phyloP scores from a whole-genome alignment of 305 asterid genomes.

The Plantago coronopus region DNA sequence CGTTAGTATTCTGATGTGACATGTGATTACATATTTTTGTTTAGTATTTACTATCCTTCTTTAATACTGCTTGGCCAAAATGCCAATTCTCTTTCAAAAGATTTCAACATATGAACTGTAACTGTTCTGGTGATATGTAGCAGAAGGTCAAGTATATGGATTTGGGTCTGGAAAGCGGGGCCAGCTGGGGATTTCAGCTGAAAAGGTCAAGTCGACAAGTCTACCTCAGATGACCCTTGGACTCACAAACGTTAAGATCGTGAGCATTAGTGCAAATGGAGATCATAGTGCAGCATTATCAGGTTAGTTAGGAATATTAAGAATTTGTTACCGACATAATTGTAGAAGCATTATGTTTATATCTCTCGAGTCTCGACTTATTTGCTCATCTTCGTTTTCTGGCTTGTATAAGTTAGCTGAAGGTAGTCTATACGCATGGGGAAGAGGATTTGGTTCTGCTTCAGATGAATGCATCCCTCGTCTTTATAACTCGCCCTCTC shows the following conservation, averaged over 20 bases:
- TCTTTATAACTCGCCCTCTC: constrained; percentile 24
- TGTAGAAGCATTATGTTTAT: constrained; percentile 9
- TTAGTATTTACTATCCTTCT: too few species aligned
- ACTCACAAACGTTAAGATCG: constrained; percentile 36
- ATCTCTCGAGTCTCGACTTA: constrained; percentile 3
- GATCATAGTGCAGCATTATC: constrained; percentile 93
- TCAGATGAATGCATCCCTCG: constrained; percentile 45
- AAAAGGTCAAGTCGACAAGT: constrained; percentile 45
- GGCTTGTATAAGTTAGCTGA: constrained; percentile 36
- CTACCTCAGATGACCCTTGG: constrained; percentile 64
- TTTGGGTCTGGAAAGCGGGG: constrained; percentile 92
- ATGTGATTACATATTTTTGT: too few species aligned
- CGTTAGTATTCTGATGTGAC: not conserved
- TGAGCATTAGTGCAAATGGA: constrained; percentile 57
- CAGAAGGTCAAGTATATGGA: constrained; percentile 52
- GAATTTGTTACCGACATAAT: not conserved
- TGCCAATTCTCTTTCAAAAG: not conserved
- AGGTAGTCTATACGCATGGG: constrained; percentile 72
- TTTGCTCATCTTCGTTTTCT: constrained; percentile 4
- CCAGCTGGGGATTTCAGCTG: constrained; percentile 66
- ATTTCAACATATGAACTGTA: not conserved
- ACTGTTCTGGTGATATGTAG: constrained; percentile 34
- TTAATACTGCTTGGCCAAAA: not conserved
- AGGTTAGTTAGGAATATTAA: constrained; percentile 33
- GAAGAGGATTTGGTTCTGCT: constrained; percentile 64